phyloP scores from a whole-genome alignment of 2,329 filamentous ascomycete genomes.

The Thielaviopsis populi region DNA sequence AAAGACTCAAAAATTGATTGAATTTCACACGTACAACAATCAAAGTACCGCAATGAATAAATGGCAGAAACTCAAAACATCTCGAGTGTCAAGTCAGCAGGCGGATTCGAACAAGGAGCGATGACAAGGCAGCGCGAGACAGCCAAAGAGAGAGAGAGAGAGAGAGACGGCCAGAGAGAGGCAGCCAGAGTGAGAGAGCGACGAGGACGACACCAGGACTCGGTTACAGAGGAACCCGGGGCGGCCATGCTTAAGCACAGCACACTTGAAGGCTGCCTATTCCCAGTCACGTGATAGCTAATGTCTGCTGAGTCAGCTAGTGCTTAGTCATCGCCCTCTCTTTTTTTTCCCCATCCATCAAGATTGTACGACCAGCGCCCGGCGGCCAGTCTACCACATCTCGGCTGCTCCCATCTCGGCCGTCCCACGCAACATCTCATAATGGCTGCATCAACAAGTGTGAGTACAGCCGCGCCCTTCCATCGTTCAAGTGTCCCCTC shows the following conservation, averaged over 20 bases:
- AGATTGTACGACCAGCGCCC: no score
- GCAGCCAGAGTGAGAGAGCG: not conserved
- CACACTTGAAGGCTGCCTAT: not conserved
- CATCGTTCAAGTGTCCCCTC: no score
- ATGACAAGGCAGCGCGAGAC: not conserved
- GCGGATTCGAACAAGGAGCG: not conserved
- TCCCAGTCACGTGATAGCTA: not conserved
- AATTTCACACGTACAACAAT: not conserved
- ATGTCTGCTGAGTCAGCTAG: no score
- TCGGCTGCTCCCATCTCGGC: no score
- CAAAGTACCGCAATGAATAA: not conserved
- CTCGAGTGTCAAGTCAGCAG: not conserved
- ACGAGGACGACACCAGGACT: no score
- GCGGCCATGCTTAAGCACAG: not conserved
- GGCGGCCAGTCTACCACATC: no score
- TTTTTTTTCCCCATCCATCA: not conserved
- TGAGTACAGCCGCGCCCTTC: conserved; percentile 11
- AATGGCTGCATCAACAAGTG: conserved; percentile 20
- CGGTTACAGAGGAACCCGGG: not conserved
- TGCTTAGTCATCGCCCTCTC: not conserved
- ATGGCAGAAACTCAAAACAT: not conserved
- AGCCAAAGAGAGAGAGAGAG: not conserved
- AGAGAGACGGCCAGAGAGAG: not conserved
- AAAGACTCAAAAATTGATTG: not conserved
- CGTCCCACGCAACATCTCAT: no score